Evolutionary conservation across 495 filamentous ascomycete species (phyloP).

Genomic region (Neurospora sp.): DNA sequence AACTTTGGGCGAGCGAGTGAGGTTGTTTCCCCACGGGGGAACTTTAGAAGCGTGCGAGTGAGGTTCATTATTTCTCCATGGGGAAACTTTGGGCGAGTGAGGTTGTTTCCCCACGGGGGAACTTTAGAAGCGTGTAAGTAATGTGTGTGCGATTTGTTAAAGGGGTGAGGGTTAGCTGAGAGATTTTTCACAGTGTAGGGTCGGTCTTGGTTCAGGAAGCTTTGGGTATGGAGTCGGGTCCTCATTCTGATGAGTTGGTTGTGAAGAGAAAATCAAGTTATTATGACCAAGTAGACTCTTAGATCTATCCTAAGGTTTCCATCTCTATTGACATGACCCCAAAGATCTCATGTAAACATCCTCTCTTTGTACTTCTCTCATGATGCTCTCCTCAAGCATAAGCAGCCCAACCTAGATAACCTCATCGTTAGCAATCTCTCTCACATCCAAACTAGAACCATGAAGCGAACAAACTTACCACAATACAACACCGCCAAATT

Average conservation of each 20-base stretch:
- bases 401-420: constrained; percentile 48
- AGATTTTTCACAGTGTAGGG: too few relatives aligned
- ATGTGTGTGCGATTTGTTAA: too few relatives aligned
- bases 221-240: too few relatives aligned
- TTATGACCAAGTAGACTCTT: neutral
- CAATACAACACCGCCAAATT: constrained; percentile 88
- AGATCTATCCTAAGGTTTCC: neutral
- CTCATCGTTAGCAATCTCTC: constrained; percentile 8
- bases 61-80: too few relatives aligned
- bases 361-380: neutral
- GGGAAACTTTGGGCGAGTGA: too few relatives aligned
- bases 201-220: too few relatives aligned
- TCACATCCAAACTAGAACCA: neutral
- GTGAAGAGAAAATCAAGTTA: neutral
- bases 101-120: too few relatives aligned
- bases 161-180: too few relatives aligned
- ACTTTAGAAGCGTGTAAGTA: too few relatives aligned
- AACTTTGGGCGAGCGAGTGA: too few relatives aligned
- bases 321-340: neutral
- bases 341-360: neutral
- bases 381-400: constrained; percentile 31
- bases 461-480: constrained; percentile 43
- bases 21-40: too few relatives aligned
- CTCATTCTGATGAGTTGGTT: neutral
- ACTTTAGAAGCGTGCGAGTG: too few relatives aligned